A percentile compares a stretch with the other conserved stretches of the same genome.
phyloP scores from a whole-genome alignment of 2,329 filamentous ascomycete species.

The Hymenoscyphus linearis region DNA sequence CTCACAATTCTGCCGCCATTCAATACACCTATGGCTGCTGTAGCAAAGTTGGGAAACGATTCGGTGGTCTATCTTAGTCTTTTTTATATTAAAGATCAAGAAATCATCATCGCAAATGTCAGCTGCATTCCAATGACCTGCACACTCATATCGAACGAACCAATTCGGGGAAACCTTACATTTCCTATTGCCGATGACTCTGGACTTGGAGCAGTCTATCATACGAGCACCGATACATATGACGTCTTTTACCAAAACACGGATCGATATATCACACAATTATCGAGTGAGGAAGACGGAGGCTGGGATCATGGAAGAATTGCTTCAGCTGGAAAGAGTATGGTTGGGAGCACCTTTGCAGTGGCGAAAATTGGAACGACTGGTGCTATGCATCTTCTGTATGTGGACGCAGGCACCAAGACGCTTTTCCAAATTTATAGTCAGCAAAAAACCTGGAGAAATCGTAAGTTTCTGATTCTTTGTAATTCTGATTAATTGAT shows the following conservation, averaged over 20 bases:
- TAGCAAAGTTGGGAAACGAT: conserved; percentile 6
- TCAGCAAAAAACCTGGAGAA: not conserved
- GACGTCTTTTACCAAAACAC: conserved; percentile 11
- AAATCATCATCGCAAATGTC: conserved; percentile 12
- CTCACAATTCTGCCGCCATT: conserved; percentile 6
- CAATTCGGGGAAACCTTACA: not conserved
- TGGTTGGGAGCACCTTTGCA: conserved; percentile 7
- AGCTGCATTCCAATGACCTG: conserved; percentile 3
- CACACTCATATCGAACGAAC: conserved; percentile 1
- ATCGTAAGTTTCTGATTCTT: not conserved
- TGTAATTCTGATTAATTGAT: no score
- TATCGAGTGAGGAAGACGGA: conserved; percentile 4
- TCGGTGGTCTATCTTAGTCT: conserved; percentile 8
- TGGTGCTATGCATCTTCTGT: not conserved
- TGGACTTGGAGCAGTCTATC: conserved; percentile 2
- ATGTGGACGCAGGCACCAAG: conserved; percentile 2
- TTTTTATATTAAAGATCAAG: conserved; percentile 11
- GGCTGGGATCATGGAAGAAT: conserved; percentile 8
- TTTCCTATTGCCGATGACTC: not conserved
- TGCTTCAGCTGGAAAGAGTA: conserved; percentile 9
- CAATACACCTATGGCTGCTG: conserved; percentile 8
- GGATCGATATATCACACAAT: conserved; percentile 9
- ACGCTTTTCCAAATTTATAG: not conserved
- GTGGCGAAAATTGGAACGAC: conserved; percentile 1
- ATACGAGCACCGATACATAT: not conserved